Conservation (phyloP, 2,329 filamentous ascomycete species). For the Sporothrix dimorphospora region DNA sequence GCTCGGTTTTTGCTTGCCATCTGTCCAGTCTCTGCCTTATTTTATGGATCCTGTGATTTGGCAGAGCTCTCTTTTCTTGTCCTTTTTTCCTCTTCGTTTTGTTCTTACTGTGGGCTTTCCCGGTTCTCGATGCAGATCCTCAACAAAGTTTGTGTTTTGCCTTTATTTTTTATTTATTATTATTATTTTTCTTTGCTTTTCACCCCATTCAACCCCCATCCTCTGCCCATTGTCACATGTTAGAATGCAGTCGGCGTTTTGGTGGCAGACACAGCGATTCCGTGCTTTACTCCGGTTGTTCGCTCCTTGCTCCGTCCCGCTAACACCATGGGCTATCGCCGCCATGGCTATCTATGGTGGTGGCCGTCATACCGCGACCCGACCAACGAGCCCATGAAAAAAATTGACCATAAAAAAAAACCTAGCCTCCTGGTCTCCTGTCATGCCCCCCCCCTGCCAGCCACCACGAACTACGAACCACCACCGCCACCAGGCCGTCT, state of each 20-base stretch:
- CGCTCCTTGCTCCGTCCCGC: neutral
- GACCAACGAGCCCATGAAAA: neutral
- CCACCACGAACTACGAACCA: neutral
- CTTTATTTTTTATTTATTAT: neutral
- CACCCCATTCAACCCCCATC: neutral
- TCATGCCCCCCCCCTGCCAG: neutral
- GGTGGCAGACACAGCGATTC: neutral
- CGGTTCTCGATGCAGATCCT: slow-evolving; percentile 7
- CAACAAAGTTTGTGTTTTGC: slow-evolving; percentile 3
- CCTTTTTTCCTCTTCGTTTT: neutral
- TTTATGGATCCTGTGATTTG: slow-evolving; percentile 1
- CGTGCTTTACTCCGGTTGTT: slow-evolving; percentile 3
- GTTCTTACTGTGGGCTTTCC: neutral
- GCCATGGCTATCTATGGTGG: neutral
- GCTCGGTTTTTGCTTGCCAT: neutral
- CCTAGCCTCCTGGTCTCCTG: neutral
- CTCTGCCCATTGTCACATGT: slow-evolving; percentile 15
- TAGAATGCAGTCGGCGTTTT: neutral
- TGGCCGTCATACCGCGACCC: neutral
- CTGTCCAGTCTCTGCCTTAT: neutral
- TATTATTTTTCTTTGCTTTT: neutral
- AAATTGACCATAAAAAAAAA: neutral
- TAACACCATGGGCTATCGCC: neutral
- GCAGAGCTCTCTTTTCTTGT: neutral
- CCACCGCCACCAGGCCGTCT: neutral